Percentiles rank a stretch among this genome's conserved stretches.
These are phyloP conservation scores for Globisporangium spiculum DNA, from an alignment of 352 stramenopile genomes.

Conservation along the genomic window DNA sequence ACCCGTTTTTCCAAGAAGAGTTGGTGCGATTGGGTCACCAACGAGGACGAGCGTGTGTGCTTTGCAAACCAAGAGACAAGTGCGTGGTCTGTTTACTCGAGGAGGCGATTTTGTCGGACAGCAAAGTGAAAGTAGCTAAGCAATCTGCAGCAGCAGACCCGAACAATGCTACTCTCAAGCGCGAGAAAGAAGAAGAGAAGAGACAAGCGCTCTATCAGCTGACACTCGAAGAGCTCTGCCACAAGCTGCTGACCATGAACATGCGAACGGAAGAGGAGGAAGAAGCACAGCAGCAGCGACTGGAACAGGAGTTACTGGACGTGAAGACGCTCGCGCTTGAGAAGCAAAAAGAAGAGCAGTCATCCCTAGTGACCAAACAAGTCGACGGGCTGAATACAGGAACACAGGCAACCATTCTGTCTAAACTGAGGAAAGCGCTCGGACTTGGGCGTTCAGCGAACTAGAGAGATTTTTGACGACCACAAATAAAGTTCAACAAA, in stretches of 20 bases:
- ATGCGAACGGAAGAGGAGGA: conserved; percentile 40
- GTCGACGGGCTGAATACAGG: neutral
- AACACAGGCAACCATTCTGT: neutral
- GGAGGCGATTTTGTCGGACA: conserved; percentile 4
- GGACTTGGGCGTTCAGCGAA: neutral
- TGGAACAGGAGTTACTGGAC: conserved; percentile 35
- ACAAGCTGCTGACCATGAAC: conserved; percentile 28
- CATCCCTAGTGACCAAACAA: neutral
- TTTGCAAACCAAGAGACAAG: conserved; percentile 23
- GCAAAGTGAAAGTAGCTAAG: neutral
- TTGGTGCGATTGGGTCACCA: neutral
- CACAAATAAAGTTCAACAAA: neutral
- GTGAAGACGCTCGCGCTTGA: conserved; percentile 22
- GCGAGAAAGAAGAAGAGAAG: conserved; percentile 4
- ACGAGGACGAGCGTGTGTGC: conserved; percentile 13
- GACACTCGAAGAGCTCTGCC: conserved; percentile 31
- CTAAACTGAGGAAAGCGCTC: conserved; percentile 6
- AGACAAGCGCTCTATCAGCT: neutral
- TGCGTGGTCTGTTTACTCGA: conserved; percentile 13
- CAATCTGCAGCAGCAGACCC: neutral
- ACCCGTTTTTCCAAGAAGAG: conserved; percentile 33
- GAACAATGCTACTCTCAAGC: neutral
- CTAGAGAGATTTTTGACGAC: neutral
- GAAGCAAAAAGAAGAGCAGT: conserved; percentile 32
- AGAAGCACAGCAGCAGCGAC: conserved; percentile 25